phyloP scores from a whole-genome alignment of 1,284 basidiomycete species.

The Trametes hirsuta region DNA sequence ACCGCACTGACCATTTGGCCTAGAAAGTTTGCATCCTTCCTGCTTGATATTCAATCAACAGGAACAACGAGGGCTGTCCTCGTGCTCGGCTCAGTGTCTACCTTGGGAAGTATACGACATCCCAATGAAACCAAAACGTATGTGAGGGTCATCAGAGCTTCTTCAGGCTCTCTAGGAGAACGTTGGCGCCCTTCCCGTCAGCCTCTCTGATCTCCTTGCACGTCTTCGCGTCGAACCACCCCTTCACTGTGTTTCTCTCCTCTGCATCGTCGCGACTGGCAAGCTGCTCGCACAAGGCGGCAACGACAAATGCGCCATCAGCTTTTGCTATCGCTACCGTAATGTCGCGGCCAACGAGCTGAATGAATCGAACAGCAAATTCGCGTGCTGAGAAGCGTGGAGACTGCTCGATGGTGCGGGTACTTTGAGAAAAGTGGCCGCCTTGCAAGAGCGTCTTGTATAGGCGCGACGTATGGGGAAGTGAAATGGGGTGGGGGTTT shows the following conservation, averaged over 20 bases:
- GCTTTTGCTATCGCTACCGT: constrained; percentile 64
- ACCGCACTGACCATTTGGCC: too few species aligned
- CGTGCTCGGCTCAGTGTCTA: too few species aligned
- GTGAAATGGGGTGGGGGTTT: constrained; percentile 70
- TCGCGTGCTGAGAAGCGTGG: constrained; percentile 53
- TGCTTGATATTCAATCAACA: too few species aligned
- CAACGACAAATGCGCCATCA: constrained; percentile 78
- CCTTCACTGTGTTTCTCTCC: constrained; percentile 17
- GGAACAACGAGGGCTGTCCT: too few species aligned
- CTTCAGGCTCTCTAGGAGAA: constrained; percentile 28
- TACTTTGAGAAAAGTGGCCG: constrained; percentile 79
- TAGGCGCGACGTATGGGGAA: constrained; percentile 78
- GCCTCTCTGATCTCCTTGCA: constrained; percentile 21
- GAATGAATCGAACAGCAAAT: constrained; percentile 65
- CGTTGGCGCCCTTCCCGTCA: constrained; percentile 25
- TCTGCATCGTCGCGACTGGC: constrained; percentile 12
- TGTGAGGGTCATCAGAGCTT: constrained; percentile 11
- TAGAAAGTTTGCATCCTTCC: too few species aligned
- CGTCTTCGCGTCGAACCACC: constrained; percentile 21
- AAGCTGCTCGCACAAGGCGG: constrained; percentile 76
- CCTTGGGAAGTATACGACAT: too few species aligned
- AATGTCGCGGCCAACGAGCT: constrained; percentile 57
- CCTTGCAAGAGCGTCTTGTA: constrained; percentile 89
- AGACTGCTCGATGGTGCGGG: constrained; percentile 52
- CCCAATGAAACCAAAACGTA: too few species aligned